A percentile compares a stretch with the other conserved stretches of the same genome.
phyloP scores from a whole-genome alignment of 768 basidiomycete genomes.

The Serendipita vermifera region DNA sequence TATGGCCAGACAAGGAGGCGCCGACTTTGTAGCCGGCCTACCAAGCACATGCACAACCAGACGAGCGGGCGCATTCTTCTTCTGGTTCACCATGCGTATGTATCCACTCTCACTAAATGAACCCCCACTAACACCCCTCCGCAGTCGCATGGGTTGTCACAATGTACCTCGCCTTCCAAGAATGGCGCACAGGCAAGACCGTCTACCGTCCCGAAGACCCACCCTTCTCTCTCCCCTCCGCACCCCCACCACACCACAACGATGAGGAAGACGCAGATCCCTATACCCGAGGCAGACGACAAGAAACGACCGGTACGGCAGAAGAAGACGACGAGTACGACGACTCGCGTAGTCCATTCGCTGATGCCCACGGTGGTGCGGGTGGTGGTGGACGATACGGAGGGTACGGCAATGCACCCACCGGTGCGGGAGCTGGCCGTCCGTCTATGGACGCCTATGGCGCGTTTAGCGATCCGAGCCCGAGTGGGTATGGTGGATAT shows the following conservation, averaged over 20 bases:
- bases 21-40: conserved; percentile 53
- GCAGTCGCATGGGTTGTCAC: conserved; percentile 67
- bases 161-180: conserved; percentile 47
- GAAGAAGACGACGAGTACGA: background rate
- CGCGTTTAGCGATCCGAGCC: conserved; percentile 79
- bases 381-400: conserved; percentile 15
- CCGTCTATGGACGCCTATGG: conserved; percentile 81
- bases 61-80: conserved; percentile 79
- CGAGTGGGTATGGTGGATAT: conserved; percentile 50
- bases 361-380: conserved; percentile 23
- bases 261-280: conserved; percentile 33
- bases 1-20: conserved; percentile 46
- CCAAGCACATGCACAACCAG: conserved; percentile 84
- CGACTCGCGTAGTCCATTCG: conserved; percentile 21
- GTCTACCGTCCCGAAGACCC: conserved; percentile 45
- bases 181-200: conserved; percentile 63
- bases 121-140: background rate
- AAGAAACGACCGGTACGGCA: background rate
- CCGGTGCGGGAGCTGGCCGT: no score
- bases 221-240: conserved; percentile 53
- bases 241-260: conserved; percentile 26
- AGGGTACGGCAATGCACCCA: background rate
- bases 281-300: background rate
- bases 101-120: conserved; percentile 10
- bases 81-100: conserved; percentile 74